phyloP scores from a whole-genome alignment of 1,284 basidiomycete genomes.

The Schizophyllum commune region DNA sequence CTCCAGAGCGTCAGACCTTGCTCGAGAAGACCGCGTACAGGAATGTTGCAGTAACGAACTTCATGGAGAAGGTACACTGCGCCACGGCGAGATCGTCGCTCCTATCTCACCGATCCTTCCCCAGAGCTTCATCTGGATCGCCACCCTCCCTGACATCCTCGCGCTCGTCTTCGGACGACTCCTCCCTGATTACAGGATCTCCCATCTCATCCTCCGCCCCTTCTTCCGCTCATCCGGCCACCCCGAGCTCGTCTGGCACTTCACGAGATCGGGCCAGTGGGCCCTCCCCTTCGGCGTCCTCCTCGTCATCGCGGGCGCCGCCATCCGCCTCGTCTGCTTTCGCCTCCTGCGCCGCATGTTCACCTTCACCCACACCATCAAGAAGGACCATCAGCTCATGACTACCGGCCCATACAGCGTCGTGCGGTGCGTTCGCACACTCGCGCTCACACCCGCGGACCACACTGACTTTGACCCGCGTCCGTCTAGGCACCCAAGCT shows the following conservation, averaged over 20 bases:
- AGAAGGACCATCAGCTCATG: slow-evolving; percentile 16
- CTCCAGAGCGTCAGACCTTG: not conserved
- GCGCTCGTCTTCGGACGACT: not conserved
- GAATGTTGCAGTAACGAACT: not conserved
- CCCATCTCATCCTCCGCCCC: not conserved
- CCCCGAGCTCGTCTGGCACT: not conserved
- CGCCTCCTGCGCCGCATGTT: slow-evolving; percentile 15
- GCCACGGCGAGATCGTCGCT: not conserved
- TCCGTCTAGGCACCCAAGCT: slow-evolving; percentile 15
- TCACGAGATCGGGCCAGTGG: not conserved
- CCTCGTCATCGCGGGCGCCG: slow-evolving; percentile 10
- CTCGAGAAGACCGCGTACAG: not conserved
- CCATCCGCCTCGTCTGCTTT: slow-evolving; percentile 17
- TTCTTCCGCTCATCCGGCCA: not conserved
- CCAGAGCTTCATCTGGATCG: not conserved
- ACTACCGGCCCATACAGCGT: slow-evolving; percentile 17
- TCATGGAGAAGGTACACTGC: not conserved
- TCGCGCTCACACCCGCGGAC: not conserved
- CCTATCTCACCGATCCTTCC: not conserved
- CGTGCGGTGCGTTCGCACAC: slow-evolving; percentile 10
- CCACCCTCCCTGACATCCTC: not conserved
- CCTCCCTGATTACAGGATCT: not conserved
- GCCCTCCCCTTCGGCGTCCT: slow-evolving; percentile 11
- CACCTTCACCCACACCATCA: slow-evolving; percentile 19
- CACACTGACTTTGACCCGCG: not conserved